Conservation (phyloP, 1,284 basidiomycete species). For the Ganoderma resinaceum region DNA sequence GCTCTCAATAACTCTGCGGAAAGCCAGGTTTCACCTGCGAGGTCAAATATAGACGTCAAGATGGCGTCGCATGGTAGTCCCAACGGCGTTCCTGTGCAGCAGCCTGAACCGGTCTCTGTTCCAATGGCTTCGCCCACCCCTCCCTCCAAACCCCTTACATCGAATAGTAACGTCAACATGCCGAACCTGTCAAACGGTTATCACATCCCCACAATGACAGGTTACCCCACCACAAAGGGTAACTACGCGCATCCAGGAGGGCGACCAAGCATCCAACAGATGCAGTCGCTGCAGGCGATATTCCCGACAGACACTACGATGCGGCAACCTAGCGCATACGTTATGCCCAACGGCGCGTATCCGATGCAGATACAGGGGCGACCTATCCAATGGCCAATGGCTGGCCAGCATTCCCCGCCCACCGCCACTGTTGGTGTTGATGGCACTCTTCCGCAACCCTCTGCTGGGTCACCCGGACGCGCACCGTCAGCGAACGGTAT, state of each 20-base stretch:
- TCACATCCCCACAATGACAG: slow-evolving; percentile 50
- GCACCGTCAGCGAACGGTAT: slow-evolving; percentile 63
- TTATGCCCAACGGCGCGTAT: slow-evolving; percentile 45
- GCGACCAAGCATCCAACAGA: slow-evolving; percentile 53
- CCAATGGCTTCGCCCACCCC: slow-evolving; percentile 39
- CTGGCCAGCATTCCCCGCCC: slow-evolving; percentile 29
- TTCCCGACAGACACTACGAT: slow-evolving; percentile 45
- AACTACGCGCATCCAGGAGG: slow-evolving; percentile 40
- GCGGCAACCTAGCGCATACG: slow-evolving; percentile 42
- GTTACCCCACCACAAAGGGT: slow-evolving; percentile 45
- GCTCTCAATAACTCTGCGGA: slow-evolving; percentile 31
- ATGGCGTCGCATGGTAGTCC: slow-evolving; percentile 27
- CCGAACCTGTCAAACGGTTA: slow-evolving; percentile 51
- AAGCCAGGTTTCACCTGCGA: slow-evolving; percentile 24
- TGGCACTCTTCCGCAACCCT: slow-evolving; percentile 42
- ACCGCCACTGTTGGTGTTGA: slow-evolving; percentile 37
- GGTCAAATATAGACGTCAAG: slow-evolving; percentile 34
- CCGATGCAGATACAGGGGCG: slow-evolving; percentile 51
- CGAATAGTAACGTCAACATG: slow-evolving; percentile 42
- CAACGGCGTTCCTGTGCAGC: slow-evolving; percentile 24
- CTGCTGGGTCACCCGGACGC: slow-evolving; percentile 45
- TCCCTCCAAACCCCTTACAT: slow-evolving; percentile 49
- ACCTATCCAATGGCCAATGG: slow-evolving; percentile 50
- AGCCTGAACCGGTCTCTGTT: slow-evolving; percentile 20
- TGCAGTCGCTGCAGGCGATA: slow-evolving; percentile 50